Percentiles rank a stretch among this genome's conserved stretches.
Conservation (phyloP, 2,329 filamentous ascomycete species). For the Monascus ruber region DNA sequence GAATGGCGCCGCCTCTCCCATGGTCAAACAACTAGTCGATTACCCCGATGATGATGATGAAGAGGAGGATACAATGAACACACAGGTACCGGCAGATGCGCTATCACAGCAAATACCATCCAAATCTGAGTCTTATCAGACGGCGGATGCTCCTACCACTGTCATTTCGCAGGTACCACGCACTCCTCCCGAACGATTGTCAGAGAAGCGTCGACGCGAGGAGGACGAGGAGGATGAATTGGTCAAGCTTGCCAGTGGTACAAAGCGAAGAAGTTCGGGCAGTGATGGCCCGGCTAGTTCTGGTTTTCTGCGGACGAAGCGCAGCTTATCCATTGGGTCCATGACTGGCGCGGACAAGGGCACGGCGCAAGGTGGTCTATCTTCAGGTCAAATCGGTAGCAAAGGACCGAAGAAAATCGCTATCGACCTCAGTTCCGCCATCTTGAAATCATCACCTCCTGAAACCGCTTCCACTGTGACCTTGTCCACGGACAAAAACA, state of each 20-base stretch:
- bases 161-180: slow-evolving; percentile 14
- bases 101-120: slow-evolving; percentile 6
- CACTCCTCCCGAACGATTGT: slow-evolving; percentile 60
- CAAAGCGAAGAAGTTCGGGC: slow-evolving; percentile 36
- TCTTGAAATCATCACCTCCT: slow-evolving; percentile 10
- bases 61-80: slow-evolving; percentile 56
- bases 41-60: slow-evolving; percentile 92
- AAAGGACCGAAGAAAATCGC: slow-evolving; percentile 27
- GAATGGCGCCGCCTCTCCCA: slow-evolving; percentile 52
- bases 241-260: slow-evolving; percentile 57
- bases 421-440: slow-evolving; percentile 24
- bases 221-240: slow-evolving; percentile 91
- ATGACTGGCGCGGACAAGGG: slow-evolving; percentile 16
- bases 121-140: background rate
- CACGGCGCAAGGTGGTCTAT: slow-evolving; percentile 3
- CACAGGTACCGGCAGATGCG: slow-evolving; percentile 24
- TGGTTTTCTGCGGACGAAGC: slow-evolving; percentile 22
- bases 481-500: slow-evolving; percentile 10
- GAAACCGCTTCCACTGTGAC: slow-evolving; percentile 8
- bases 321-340: slow-evolving; percentile 19
- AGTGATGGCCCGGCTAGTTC: slow-evolving; percentile 22
- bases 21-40: slow-evolving; percentile 68
- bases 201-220: slow-evolving; percentile 72
- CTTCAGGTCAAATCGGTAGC: slow-evolving; percentile 7
- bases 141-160: slow-evolving; percentile 10